phyloP scores from a whole-genome alignment of 2,329 filamentous ascomycete species.

The Penicillium glabrum region DNA sequence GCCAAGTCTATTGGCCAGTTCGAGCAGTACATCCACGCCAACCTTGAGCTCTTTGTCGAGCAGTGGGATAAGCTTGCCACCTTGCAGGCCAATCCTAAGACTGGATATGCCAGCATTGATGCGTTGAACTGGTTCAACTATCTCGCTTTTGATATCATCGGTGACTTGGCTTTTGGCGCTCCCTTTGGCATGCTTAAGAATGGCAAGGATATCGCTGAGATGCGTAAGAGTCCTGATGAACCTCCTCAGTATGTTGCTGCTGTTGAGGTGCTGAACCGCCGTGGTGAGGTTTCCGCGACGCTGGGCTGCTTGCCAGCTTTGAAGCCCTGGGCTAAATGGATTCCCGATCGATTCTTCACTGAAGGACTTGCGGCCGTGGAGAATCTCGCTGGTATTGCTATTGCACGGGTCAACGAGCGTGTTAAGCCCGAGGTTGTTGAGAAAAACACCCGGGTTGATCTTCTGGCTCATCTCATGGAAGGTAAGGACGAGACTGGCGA shows the following conservation, averaged over 20 bases:
- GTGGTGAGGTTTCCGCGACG: conserved; percentile 80
- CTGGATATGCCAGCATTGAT: conserved; percentile 65
- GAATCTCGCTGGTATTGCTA: conserved; percentile 82
- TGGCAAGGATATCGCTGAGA: conserved; percentile 74
- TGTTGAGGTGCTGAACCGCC: conserved; percentile 83
- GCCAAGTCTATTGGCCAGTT: conserved; percentile 79
- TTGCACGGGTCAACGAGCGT: conserved; percentile 76
- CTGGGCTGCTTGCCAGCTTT: conserved; percentile 72
- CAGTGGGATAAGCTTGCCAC: conserved; percentile 68
- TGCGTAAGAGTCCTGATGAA: conserved; percentile 60
- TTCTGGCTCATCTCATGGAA: conserved; percentile 81
- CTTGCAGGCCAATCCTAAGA: conserved; percentile 46
- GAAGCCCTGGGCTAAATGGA: conserved; percentile 77
- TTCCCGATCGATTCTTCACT: conserved; percentile 80
- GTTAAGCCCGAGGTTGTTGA: conserved; percentile 65
- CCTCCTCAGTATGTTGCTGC: conserved; percentile 71
- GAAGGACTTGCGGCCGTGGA: conserved; percentile 72
- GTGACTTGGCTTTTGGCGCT: conserved; percentile 67
- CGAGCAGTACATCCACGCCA: conserved; percentile 82
- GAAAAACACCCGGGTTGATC: conserved; percentile 68
- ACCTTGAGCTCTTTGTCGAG: conserved; percentile 70
- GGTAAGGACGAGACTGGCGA: conserved; percentile 78
- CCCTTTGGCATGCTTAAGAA: conserved; percentile 81
- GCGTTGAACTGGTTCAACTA: conserved; percentile 82
- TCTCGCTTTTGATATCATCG: conserved; percentile 60